Evolutionary conservation across 148 eudicot genomes (phyloP).

Genomic region (Camellia japonica): DNA sequence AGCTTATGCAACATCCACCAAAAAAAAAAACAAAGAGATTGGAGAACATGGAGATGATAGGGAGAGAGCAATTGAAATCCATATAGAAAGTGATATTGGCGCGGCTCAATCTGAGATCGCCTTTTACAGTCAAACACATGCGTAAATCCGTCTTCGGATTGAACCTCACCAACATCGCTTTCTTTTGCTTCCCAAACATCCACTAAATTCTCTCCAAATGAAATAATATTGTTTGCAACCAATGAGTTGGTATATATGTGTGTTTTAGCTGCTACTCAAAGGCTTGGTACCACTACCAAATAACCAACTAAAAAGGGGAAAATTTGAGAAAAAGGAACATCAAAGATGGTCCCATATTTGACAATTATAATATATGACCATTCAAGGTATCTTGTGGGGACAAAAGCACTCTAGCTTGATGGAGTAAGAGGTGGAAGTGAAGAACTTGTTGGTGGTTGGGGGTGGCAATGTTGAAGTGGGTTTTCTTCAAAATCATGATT

Average conservation of each 20-base stretch:
- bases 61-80: background rate
- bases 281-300: background rate
- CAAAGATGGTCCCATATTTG: constrained; percentile 7
- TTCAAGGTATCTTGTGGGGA: background rate
- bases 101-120: constrained; percentile 99
- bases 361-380: background rate
- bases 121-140: constrained; percentile 24
- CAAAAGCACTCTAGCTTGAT: background rate
- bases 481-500: constrained; percentile 3
- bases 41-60: background rate
- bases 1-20: no score
- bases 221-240: no score
- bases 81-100: constrained; percentile 85
- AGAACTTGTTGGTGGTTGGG: constrained; percentile 17
- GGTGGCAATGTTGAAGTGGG: background rate
- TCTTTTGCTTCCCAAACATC: constrained; percentile 19
- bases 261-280: background rate
- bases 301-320: background rate
- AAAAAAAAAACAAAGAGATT: background rate
- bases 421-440: background rate
- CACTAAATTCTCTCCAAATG: background rate
- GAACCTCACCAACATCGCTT: constrained; percentile 97
- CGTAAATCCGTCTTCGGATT: constrained; percentile 91
- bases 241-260: no score
- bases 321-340: background rate